Evolutionary conservation across 116 monocot genomes (phyloP).

Genomic region (Trichopus zeylanicus): DNA sequence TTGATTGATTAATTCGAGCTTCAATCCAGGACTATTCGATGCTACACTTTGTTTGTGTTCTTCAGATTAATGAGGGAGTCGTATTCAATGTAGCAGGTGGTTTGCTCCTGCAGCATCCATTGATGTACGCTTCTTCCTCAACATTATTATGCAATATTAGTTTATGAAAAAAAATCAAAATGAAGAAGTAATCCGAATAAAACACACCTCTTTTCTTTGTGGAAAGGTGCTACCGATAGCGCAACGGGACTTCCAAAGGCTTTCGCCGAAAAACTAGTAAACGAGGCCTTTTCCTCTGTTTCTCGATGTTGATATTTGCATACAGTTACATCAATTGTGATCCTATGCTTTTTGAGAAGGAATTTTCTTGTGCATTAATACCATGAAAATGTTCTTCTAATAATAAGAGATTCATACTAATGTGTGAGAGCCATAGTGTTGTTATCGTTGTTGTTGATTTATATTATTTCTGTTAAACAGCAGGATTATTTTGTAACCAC

Average conservation of each 20-base stretch:
- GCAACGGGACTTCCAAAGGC: slow-evolving; percentile 85
- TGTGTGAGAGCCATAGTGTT: too few relatives aligned
- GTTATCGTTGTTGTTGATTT: too few relatives aligned
- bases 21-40: neutral
- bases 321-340: neutral
- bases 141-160: too few relatives aligned
- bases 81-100: slow-evolving; percentile 89
- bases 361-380: too few relatives aligned
- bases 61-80: slow-evolving; percentile 71
- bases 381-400: too few relatives aligned
- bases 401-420: too few relatives aligned
- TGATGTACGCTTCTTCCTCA: slow-evolving; percentile 13
- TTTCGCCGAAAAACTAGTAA: slow-evolving; percentile 75
- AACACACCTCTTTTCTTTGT: neutral
- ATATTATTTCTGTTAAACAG: too few relatives aligned
- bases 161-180: too few relatives aligned
- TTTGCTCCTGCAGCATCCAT: slow-evolving; percentile 74
- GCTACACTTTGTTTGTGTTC: slow-evolving; percentile 1
- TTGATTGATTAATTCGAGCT: neutral
- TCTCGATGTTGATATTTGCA: neutral
- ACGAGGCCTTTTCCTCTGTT: slow-evolving; percentile 23
- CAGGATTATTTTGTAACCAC: too few relatives aligned
- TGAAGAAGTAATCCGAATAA: neutral
- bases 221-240: slow-evolving; percentile 83
- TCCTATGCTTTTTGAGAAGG: too few relatives aligned